Base-by-base conservation (phyloP, 2,329 filamentous ascomycete species). In the Penicillium sp. region DNA sequence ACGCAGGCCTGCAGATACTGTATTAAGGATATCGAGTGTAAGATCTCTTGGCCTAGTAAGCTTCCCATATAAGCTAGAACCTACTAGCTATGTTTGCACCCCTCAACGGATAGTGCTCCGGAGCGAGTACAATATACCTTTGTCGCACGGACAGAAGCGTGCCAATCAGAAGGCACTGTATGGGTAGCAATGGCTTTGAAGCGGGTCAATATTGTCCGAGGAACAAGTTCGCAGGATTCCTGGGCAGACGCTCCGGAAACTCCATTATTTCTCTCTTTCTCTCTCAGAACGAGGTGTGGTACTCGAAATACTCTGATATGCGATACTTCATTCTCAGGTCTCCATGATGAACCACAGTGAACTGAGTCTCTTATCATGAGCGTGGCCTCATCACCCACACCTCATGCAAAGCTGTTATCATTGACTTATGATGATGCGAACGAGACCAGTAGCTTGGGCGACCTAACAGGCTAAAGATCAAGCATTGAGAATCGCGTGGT, bases 401-500 rank as follows among this genome's bases (percentile, higher is more conserved):
- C 18, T 13, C 18, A 39, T 18, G 16, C 18, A 13, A 21, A 21
- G 13, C 12, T 12, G 7, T 12, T 5, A 23, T 39, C 10, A 13
- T 21, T 39, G 18, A 21, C 16, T 21, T 2, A 16, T 8, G 5
- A 36, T 6, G 4, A 16, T 6, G n/a, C 6, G 21, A 9, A 21
- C 6, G 9, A 21, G 5, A n/a, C 18, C 18, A 21, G 36, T 12
- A 21, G n/a, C 18, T 36, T 23, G 6, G 4, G 15, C 8, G 6
- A 45, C 15, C 16, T 36, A 10, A 31, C 24, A 15, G 6, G 18
- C 42, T 53, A 45, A 53, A 52, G 24, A 52, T 41, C 42, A 41
- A 33, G 28, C 31, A 29, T 12, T 29, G 28, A 8, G 10, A 8
- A 29, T 15, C 26, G 15, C 29, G 13, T 16, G 13, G 24, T 7